These are phyloP conservation scores for Cladophialophora bantiana DNA, from an alignment of 2,329 filamentous ascomycete species.

Conservation along the genomic window DNA sequence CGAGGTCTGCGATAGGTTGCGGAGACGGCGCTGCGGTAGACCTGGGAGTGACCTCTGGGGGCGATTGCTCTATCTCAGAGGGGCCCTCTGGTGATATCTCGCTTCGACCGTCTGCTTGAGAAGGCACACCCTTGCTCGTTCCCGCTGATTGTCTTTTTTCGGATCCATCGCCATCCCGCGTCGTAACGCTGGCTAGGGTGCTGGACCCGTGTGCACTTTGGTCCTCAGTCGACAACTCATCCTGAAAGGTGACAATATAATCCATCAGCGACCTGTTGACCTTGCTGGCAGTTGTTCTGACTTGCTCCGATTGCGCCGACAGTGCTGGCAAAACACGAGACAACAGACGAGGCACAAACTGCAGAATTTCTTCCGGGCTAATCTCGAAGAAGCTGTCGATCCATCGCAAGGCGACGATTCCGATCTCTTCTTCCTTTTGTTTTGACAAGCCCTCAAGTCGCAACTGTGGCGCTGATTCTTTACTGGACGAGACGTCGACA, in stretches of 20 bases:
- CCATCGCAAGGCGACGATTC: constrained; percentile 91
- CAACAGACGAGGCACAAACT: constrained; percentile 90
- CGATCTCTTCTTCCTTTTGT: constrained; percentile 80
- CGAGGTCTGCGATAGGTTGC: constrained; percentile 69
- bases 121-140: constrained; percentile 48
- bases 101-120: constrained; percentile 13
- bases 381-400: constrained; percentile 97
- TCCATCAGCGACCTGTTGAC: constrained; percentile 93
- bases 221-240: constrained; percentile 52
- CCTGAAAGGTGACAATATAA: constrained; percentile 89
- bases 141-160: constrained; percentile 36
- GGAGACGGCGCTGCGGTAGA: constrained; percentile 55
- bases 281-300: constrained; percentile 83
- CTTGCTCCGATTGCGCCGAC: constrained; percentile 87
- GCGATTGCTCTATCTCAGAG: constrained; percentile 27
- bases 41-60: constrained; percentile 46
- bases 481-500: constrained; percentile 62
- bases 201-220: constrained; percentile 48
- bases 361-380: constrained; percentile 92
- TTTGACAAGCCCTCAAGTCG: constrained; percentile 42
- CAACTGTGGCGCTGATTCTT: constrained; percentile 33
- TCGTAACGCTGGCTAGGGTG: constrained; percentile 49
- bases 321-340: constrained; percentile 92
- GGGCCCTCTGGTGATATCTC: constrained; percentile 25
- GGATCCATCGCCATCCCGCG: constrained; percentile 42